A percentile compares a stretch with the other conserved stretches of the same genome.
Conservation (phyloP, 441 rosid species). For the Arabidopsis hybrid region DNA sequence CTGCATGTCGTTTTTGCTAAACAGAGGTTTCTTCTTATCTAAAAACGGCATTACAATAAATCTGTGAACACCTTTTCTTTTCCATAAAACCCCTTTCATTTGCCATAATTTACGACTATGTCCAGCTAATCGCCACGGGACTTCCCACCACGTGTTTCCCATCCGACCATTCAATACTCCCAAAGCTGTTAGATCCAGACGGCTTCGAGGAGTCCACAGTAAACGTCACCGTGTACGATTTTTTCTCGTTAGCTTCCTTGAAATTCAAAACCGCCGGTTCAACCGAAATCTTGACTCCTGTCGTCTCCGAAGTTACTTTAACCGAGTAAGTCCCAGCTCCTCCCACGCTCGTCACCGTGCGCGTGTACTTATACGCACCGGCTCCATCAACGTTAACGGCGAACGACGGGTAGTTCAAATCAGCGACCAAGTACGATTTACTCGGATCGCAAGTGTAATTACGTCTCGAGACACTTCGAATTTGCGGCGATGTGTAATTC, state of each 20-base stretch:
- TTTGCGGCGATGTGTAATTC: conserved; percentile 60
- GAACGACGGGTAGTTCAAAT: conserved; percentile 71
- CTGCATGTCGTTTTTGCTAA: conserved; percentile 40
- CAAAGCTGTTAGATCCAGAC: conserved; percentile 52
- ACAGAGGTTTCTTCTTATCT: conserved; percentile 13
- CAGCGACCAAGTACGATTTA: conserved; percentile 51
- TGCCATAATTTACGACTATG: conserved; percentile 43
- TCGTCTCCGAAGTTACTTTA: conserved; percentile 43
- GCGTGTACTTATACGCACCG: conserved; percentile 56
- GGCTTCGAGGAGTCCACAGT: conserved; percentile 52
- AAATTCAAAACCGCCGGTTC: conserved; percentile 69
- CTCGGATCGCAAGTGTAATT: conserved; percentile 55
- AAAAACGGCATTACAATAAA: conserved; percentile 30
- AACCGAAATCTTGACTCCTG: conserved; percentile 63
- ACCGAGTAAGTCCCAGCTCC: conserved; percentile 68
- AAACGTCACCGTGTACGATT: conserved; percentile 72
- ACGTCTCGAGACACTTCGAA: conserved; percentile 48
- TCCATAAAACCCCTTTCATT: conserved; percentile 9
- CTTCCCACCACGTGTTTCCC: conserved; percentile 74
- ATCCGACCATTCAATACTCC: conserved; percentile 80
- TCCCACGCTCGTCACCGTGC: conserved; percentile 69
- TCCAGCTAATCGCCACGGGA: conserved; percentile 83
- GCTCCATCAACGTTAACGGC: conserved; percentile 50
- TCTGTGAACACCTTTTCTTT: conserved; percentile 1
- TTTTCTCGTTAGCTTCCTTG: conserved; percentile 61